Conservation (phyloP, 2,329 filamentous ascomycete genomes). For the Paecilomyces niveus region DNA sequence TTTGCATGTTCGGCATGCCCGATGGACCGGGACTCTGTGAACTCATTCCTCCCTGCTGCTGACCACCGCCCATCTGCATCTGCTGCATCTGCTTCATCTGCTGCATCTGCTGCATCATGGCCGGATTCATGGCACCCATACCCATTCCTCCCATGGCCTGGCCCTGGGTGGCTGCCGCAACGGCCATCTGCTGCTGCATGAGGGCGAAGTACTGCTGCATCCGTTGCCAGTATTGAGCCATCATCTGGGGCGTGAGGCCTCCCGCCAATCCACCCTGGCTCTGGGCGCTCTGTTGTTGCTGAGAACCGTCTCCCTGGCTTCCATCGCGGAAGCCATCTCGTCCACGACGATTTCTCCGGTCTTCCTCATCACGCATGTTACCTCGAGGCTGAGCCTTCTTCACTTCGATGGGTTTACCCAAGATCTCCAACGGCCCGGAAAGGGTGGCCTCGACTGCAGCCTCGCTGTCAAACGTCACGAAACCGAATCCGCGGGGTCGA, state of each 20-base stretch:
- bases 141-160: conserved; percentile 38
- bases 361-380: conserved; percentile 87
- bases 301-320: conserved; percentile 29
- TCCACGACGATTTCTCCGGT: conserved; percentile 45
- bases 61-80: conserved; percentile 51
- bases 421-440: conserved; percentile 76
- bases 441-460: conserved; percentile 89
- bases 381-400: conserved; percentile 96
- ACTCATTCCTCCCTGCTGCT: conserved; percentile 27
- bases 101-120: conserved; percentile 68
- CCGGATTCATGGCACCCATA: conserved; percentile 66
- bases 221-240: conserved; percentile 96
- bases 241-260: conserved; percentile 89
- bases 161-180: conserved; percentile 36
- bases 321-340: conserved; percentile 35
- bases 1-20: conserved; percentile 45
- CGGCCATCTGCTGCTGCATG: conserved; percentile 86
- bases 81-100: conserved; percentile 61
- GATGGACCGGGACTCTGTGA: conserved; percentile 46
- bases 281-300: conserved; percentile 43
- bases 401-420: conserved; percentile 94
- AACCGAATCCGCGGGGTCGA: conserved; percentile 91
- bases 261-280: conserved; percentile 34
- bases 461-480: conserved; percentile 96
- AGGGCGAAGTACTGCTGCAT: conserved; percentile 97